Evolutionary conservation across 1,139 yeast species (phyloP).

Genomic region (Geotrichum candidum): DNA sequence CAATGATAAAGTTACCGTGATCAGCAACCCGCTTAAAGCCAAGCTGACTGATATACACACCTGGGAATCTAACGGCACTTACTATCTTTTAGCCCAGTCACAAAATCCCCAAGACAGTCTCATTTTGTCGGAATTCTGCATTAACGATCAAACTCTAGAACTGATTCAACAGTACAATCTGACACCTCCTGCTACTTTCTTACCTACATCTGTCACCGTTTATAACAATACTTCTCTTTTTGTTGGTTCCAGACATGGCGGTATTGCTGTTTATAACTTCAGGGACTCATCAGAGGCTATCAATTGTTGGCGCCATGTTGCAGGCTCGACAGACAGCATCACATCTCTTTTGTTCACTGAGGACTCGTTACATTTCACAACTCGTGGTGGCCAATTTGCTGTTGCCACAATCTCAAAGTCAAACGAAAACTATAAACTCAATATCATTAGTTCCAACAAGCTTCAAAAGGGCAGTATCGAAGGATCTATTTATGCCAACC

Average conservation of each 20-base stretch:
- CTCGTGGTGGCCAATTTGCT: constrained; percentile 30
- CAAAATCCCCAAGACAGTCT: constrained; percentile 62
- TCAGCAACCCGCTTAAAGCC: constrained; percentile 27
- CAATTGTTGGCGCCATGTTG: constrained; percentile 43
- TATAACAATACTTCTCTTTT: constrained; percentile 42
- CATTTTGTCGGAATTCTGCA: constrained; percentile 36
- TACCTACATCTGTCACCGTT: constrained; percentile 51
- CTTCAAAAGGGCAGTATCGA: constrained; percentile 73
- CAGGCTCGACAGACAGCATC: constrained; percentile 16
- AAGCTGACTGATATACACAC: constrained; percentile 53
- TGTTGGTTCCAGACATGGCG: constrained; percentile 69
- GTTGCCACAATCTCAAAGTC: constrained; percentile 4
- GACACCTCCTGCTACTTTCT: constrained; percentile 41
- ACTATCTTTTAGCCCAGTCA: constrained; percentile 50
- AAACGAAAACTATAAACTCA: constrained; percentile 23
- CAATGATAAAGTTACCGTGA: constrained; percentile 20
- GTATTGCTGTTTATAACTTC: constrained; percentile 51
- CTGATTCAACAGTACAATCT: constrained; percentile 9
- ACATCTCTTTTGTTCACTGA: constrained; percentile 12
- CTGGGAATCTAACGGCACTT: constrained; percentile 27
- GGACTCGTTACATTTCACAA: constrained; percentile 23
- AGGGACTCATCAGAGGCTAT: constrained; percentile 25
- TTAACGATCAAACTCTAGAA: background rate
- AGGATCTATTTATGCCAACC: constrained; percentile 48
- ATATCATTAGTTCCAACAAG: constrained; percentile 53